Evolutionary conservation across 2,329 filamentous ascomycete genomes (phyloP).

Genomic region (Cercospora sp.): DNA sequence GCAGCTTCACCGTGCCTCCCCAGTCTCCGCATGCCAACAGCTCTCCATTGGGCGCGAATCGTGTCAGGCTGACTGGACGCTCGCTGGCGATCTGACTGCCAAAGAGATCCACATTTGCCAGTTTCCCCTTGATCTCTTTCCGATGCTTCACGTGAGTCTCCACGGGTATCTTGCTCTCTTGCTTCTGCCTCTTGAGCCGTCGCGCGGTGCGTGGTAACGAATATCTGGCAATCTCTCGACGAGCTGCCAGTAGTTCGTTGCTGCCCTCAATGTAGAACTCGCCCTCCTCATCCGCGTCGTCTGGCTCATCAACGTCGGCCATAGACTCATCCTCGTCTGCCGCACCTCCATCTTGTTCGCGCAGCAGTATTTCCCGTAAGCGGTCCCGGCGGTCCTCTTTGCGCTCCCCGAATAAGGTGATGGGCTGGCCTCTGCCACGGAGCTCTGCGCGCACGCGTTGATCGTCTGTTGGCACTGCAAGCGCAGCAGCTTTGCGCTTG

Average conservation of each 20-base stretch:
- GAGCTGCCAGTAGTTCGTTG: constrained; percentile 69
- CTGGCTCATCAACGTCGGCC: constrained; percentile 62
- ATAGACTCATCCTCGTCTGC: constrained; percentile 53
- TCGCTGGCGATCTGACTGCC: constrained; percentile 92
- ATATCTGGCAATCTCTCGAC: constrained; percentile 76
- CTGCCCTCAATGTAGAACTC: constrained; percentile 93
- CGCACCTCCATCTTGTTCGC: constrained; percentile 62
- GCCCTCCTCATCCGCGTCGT: constrained; percentile 75
- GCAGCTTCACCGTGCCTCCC: constrained; percentile 83
- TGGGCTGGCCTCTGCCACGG: constrained; percentile 84
- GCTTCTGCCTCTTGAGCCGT: constrained; percentile 73
- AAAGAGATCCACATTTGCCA: constrained; percentile 84
- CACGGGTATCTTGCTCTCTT: constrained; percentile 78
- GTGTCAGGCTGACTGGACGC: constrained; percentile 84
- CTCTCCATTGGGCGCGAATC: constrained; percentile 83
- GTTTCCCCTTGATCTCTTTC: constrained; percentile 79
- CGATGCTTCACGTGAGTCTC: constrained; percentile 90
- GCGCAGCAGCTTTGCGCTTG: constrained; percentile 82
- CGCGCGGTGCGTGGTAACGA: constrained; percentile 79
- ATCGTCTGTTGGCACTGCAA: constrained; percentile 93
- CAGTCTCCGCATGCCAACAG: constrained; percentile 88
- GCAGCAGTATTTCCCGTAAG: constrained; percentile 72
- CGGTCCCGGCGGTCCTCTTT: constrained; percentile 82
- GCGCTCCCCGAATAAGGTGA: constrained; percentile 92
- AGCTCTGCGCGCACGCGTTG: constrained; percentile 76